Evolutionary conservation across 768 basidiomycete genomes (phyloP), one percentile per base, ranked within the genome.

Genomic region (Russula virescens): DNA sequence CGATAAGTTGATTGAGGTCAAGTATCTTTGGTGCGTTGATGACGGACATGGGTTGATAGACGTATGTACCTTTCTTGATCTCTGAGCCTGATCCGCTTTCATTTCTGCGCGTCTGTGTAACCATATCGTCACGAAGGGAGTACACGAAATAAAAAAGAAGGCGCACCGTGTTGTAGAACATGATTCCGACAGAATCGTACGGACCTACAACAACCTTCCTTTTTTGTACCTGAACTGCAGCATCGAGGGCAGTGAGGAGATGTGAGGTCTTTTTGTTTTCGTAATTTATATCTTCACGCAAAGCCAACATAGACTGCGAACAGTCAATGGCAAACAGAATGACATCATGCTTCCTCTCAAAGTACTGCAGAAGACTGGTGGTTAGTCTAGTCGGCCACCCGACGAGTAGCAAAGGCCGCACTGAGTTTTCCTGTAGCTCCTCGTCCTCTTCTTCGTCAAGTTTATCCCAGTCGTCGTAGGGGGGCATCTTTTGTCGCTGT

Each of bases 301-400:
- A 81, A 42, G 77, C 78, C 26, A 89, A 86, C 96, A 98, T 98
- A 13, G 92, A 91, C 58, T 83, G 78, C 0, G 95, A 96, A 65
- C 91, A 93, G 74, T 99, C 95, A 61, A 99, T 92, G 72, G 89
- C 91, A 76, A 98, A 97, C n/a, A 98, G 75, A 50, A 96, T 88
- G 35, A 94, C 90, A 69, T 98, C 94, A 63, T 83, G 83, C 66
- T 87, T 86, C 55, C 84, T 83, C 65, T 91, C 89, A 65, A 83
- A 81, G 62, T 79, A 79, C 89, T 90, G 56, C 51, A 46, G 23
- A 40, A 34, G 51, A 21, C 26, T 9, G 18, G 43, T 47, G 31
- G 28, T 57, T 35, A 53, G 57, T 47, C 18, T 26, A 19, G 34
- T 11, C 11, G 25, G 50, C 16, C 23, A 57, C n/a, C 21, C 3